Base-by-base conservation (phyloP, 1,284 basidiomycete genomes). In the Ustilago tritici region DNA sequence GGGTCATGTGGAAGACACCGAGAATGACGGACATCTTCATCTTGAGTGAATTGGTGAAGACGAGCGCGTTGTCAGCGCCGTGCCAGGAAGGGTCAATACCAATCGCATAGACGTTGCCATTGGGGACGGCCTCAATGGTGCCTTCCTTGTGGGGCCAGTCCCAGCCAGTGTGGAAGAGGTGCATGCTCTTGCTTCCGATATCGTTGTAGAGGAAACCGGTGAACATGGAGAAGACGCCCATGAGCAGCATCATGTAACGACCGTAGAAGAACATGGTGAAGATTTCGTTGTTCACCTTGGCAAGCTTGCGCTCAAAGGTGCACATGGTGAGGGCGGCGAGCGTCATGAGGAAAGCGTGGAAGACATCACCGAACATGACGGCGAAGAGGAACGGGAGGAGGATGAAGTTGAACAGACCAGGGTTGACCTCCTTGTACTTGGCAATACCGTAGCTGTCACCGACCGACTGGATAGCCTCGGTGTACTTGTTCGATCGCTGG, bases 1-100 rank as follows among this genome's bases (percentile, higher is more conserved):
- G 98, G 12, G 96, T 94, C 96, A 99, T 99, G 87, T 99, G 97
- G 79, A 94, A 93, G 78, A 99, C 96, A 87, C 97, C 97, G 67
- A 99, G 88, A 62, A 99, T 91, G 85, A 99, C 93, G 17, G 95
- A 94, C 95, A 99, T 95, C 89, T 99, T 99, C 97, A 99, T 99
- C 92, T 99, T 99, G 90, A 97, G 95, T 64, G 95, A 98, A 88
- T 99, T 99, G 75, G 93, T 93, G 87, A 99, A 99, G 64, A 98
- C 92, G 68, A 99, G 90, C 1, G 89, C 89, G 86, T 99, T 99
- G 80, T 95, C 93, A 10, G 95, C 90, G 40, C 92, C 95, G 86
- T 98, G 95, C 97, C 97, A 99, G 63, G 89, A 92, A 53, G 96
- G 95, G 87, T 99, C 97, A 78, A 99, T 87, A 80, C 97, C 97